Evolutionary conservation across 192 early-diverging fungal species (phyloP).

Genomic region (Kickxella alabastrina): DNA sequence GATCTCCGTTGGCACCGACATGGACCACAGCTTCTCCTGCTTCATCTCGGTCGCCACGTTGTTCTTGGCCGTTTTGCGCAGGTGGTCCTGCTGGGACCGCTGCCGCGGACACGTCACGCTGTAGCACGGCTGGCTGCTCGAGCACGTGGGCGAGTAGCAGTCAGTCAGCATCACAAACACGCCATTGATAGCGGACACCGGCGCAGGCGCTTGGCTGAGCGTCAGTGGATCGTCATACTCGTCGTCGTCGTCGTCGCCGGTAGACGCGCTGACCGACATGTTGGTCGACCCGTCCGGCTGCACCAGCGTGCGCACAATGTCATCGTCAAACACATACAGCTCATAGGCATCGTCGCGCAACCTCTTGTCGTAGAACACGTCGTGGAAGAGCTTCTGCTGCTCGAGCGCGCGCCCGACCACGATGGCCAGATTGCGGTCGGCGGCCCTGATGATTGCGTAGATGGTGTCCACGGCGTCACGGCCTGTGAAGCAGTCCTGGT

Average conservation of each 20-base stretch:
- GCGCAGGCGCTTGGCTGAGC: slow-evolving; percentile 5
- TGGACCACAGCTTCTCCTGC: slow-evolving; percentile 79
- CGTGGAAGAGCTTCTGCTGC: slow-evolving; percentile 87
- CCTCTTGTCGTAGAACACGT: slow-evolving; percentile 82
- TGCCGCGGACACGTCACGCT: slow-evolving; percentile 82
- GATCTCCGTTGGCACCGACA: slow-evolving; percentile 71
- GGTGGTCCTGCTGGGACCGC: slow-evolving; percentile 44
- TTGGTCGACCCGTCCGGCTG: not conserved
- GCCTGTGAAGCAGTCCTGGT: slow-evolving; percentile 82
- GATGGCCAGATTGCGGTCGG: slow-evolving; percentile 82
- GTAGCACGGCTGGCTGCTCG: slow-evolving; percentile 78
- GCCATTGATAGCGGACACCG: slow-evolving; percentile 55
- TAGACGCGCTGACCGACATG: slow-evolving; percentile 4
- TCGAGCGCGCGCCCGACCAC: slow-evolving; percentile 85
- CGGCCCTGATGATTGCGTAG: slow-evolving; percentile 71
- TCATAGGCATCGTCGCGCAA: slow-evolving; percentile 82
- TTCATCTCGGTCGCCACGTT: slow-evolving; percentile 52
- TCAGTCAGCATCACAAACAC: slow-evolving; percentile 86
- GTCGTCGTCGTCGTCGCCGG: slow-evolving; percentile 22
- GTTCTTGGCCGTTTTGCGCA: slow-evolving; percentile 49
- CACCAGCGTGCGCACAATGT: slow-evolving; percentile 23
- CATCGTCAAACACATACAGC: slow-evolving; percentile 75
- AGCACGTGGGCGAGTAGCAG: slow-evolving; percentile 93
- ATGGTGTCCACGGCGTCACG: slow-evolving; percentile 86
- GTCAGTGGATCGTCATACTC: slow-evolving; percentile 18